Base-by-base conservation (phyloP, 768 basidiomycete genomes). In the Mycena albidolilacea region DNA sequence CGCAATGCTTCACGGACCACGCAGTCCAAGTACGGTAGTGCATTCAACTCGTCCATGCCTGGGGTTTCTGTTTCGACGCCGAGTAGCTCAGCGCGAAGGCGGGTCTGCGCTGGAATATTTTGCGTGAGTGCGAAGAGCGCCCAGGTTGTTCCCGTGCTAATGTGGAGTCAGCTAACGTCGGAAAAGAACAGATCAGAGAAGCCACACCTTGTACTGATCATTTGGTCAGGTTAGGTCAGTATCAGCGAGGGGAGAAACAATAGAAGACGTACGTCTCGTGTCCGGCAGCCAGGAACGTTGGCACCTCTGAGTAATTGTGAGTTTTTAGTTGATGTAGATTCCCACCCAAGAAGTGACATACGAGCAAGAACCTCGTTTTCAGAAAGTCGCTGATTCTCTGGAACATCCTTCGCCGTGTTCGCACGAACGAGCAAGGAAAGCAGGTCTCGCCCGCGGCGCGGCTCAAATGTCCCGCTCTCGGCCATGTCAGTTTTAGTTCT, bases 361-460 rank as follows among this genome's bases (percentile, higher is more conserved):
- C 86, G 86, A 64, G 85, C 81, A 1, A 92, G 71, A 10, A 93
- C 89, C 69, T 93, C 92, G 37, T 86, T 85, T 67, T 94, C 92
- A 0, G 86, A 85, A 81, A 94, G 81, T 41, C 82, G 81, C 78
- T 92, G 90, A 46, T 74, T 82, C 9, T 87, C 86, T 0, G 88
- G 86, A 5, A 91, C 74, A 76, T 93, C 90, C 0, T 85, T 87
- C 0, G 89, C 87, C 82, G 90, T 87, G 76, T 93, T 93, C 5
- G 92, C 92, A 62, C 85, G 85, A 57, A 93, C 82, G 7, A 93
- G 82, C 19, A 92, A 76, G 0, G 89, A 89, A 4, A 93, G 82
- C 4, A 94, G 76, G 79, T 93, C 92, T 8, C 59, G 44, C 10
- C 2, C 21, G 12, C 88, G 85, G 17, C 69, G 43, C 37, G 80